Percentiles rank a stretch among this genome's conserved stretches.
These are phyloP conservation scores for Microbotryum lychnidis-dioicae DNA, from an alignment of 1,284 basidiomycete species.

Conservation along the genomic window DNA sequence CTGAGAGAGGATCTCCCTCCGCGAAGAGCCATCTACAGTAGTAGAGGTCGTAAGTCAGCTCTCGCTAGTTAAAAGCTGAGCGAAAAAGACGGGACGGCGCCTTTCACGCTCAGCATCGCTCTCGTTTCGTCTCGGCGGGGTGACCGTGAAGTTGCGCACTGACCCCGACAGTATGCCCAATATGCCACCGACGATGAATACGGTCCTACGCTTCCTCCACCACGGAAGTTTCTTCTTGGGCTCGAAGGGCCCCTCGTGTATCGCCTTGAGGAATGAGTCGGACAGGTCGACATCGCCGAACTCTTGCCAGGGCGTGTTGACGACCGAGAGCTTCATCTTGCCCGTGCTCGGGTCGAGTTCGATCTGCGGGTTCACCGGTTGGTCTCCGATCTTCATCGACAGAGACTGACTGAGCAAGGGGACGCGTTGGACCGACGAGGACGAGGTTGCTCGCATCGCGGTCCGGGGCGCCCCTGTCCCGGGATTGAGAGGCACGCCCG, in stretches of 20 bases:
- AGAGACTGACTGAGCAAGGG: background rate
- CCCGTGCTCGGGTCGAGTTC: slow-evolving; percentile 15
- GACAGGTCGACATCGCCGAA: slow-evolving; percentile 17
- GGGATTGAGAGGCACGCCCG: too few species aligned
- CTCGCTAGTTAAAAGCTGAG: too few species aligned
- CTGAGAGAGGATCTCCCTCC: slow-evolving; percentile 21
- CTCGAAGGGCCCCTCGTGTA: slow-evolving; percentile 20
- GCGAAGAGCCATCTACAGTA: slow-evolving; percentile 25
- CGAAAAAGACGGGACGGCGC: too few species aligned
- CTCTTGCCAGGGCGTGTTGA: slow-evolving; percentile 24
- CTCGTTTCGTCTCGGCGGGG: too few species aligned
- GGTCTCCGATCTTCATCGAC: background rate
- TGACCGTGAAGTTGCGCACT: background rate
- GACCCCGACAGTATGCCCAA: slow-evolving; percentile 18
- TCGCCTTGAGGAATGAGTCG: slow-evolving; percentile 22
- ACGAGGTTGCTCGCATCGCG: too few species aligned
- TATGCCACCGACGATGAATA: slow-evolving; percentile 21
- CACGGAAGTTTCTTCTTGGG: slow-evolving; percentile 14
- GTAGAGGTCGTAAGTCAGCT: too few species aligned
- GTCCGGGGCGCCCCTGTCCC: too few species aligned
- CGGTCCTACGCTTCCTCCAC: slow-evolving; percentile 2
- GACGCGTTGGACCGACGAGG: background rate
- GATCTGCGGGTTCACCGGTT: background rate
- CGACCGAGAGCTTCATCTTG: background rate
- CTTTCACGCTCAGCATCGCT: too few species aligned